These are phyloP conservation scores for Chrysoporthe austroafricana DNA, from an alignment of 2,329 filamentous ascomycete genomes.

Conservation along the genomic window DNA sequence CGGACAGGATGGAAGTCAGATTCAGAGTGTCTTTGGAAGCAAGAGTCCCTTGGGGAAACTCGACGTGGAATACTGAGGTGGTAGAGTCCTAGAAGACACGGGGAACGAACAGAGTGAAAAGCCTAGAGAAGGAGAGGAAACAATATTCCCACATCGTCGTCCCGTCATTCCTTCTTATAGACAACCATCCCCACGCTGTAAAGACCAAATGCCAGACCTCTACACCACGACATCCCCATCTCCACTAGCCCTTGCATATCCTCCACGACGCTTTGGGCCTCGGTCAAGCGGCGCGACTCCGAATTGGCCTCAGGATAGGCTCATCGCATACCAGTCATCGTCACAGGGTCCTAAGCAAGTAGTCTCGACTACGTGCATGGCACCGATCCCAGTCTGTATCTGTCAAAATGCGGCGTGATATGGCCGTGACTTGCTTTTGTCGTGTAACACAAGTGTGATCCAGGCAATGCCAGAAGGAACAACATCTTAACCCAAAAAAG, in stretches of 20 bases:
- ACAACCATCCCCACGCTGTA: neutral
- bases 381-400: too few species aligned
- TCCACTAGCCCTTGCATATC: neutral
- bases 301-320: constrained; percentile 3
- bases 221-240: neutral
- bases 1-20: neutral
- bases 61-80: too few species aligned
- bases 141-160: neutral
- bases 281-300: constrained; percentile 4
- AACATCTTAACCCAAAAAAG: constrained; percentile 1
- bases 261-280: constrained; percentile 5
- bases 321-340: constrained; percentile 7
- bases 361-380: too few species aligned
- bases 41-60: neutral
- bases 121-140: neutral
- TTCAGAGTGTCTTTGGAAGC: neutral
- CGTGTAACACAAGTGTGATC: neutral
- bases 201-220: neutral
- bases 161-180: neutral
- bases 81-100: neutral
- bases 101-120: neutral
- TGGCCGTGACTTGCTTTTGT: neutral
- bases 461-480: constrained; percentile 11
- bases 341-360: neutral
- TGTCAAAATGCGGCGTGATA: neutral